Evolutionary conservation across 176 grass and related monocot genomes (phyloP).

Genomic region (Aegilops longissima): DNA sequence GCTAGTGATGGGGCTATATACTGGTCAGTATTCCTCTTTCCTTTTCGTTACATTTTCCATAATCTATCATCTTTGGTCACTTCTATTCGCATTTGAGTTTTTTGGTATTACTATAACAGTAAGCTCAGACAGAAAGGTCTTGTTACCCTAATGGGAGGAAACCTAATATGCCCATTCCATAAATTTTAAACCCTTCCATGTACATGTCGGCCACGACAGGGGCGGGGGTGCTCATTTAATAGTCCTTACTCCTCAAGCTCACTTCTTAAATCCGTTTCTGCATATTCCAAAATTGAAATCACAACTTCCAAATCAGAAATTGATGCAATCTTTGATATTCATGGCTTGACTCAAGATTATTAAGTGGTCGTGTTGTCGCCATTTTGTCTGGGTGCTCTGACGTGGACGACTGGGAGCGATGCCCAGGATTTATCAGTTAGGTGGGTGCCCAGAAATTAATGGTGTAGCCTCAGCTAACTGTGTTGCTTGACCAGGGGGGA

Average conservation of each 20-base stretch:
- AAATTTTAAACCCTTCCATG: not conserved
- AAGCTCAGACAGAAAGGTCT: not conserved
- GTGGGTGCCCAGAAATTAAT: not conserved
- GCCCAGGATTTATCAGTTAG: not conserved
- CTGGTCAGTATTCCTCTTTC: conserved; percentile 53
- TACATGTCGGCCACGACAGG: not conserved
- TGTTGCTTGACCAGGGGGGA: not conserved
- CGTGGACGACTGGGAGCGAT: not conserved
- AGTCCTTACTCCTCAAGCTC: not conserved
- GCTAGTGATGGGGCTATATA: conserved; percentile 56
- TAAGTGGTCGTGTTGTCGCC: not conserved
- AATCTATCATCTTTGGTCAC: conserved; percentile 29
- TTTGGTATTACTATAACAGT: conserved; percentile 17
- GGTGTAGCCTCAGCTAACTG: not conserved
- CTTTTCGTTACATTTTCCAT: conserved; percentile 10
- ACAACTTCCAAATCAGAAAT: not conserved
- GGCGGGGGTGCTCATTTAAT: too few relatives aligned
- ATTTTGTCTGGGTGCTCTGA: not conserved
- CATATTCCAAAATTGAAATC: not conserved
- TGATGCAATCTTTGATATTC: not conserved
- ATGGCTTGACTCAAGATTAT: not conserved
- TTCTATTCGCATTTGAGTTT: conserved; percentile 10
- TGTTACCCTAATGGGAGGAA: not conserved
- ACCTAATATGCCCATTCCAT: not conserved
- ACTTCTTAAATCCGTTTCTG: not conserved